Conservation (phyloP, 2,329 filamentous ascomycete genomes). For the Clonostachys solani region DNA sequence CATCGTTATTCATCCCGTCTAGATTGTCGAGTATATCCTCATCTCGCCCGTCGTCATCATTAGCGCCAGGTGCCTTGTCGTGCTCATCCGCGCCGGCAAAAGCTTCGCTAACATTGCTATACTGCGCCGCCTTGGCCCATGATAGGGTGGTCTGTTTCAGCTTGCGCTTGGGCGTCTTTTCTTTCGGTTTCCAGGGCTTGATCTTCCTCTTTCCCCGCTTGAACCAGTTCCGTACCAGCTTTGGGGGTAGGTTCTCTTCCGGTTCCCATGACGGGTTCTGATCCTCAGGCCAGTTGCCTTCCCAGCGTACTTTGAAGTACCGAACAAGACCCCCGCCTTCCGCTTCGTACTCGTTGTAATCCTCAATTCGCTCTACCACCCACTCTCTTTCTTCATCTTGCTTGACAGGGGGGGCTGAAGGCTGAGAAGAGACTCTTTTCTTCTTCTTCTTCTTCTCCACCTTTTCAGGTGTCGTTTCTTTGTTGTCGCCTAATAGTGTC, state of each 20-base stretch:
- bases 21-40: too few species aligned
- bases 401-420: not conserved
- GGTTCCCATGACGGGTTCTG: constrained; percentile 58
- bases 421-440: not conserved
- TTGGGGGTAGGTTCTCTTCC: constrained; percentile 39
- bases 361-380: constrained; percentile 40
- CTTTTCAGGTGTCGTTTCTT: too few species aligned
- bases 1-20: too few species aligned
- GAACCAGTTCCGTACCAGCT: constrained; percentile 34
- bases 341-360: constrained; percentile 28
- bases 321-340: constrained; percentile 25
- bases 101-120: constrained; percentile 20
- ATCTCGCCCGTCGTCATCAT: too few species aligned
- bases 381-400: constrained; percentile 22
- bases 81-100: constrained; percentile 13
- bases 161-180: constrained; percentile 2
- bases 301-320: constrained; percentile 51
- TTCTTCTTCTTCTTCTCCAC: too few species aligned
- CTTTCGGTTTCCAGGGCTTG: too few species aligned
- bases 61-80: too few species aligned
- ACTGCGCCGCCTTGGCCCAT: constrained; percentile 13
- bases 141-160: constrained; percentile 12
- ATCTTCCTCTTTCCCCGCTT: constrained; percentile 9
- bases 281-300: constrained; percentile 49
- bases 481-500: too few species aligned